phyloP scores from a whole-genome alignment of 352 stramenopile genomes.

The Pythium plurisporium region DNA sequence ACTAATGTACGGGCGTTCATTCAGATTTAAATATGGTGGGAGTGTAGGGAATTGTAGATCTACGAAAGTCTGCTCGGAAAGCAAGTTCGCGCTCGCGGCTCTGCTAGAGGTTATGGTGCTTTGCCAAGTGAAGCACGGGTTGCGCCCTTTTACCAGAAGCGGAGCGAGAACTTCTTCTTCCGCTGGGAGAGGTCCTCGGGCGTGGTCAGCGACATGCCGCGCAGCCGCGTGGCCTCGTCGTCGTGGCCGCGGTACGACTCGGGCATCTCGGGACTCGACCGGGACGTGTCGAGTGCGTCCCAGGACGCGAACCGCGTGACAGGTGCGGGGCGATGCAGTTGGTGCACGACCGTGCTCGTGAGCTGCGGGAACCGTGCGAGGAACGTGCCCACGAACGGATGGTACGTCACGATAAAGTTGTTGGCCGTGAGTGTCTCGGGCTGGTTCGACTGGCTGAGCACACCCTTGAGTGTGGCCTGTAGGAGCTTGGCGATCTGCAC shows the following conservation, averaged over 20 bases:
- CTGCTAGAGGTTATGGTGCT: not conserved
- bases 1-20: no score
- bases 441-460: conserved; percentile 41
- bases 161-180: conserved; percentile 69
- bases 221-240: conserved; percentile 37
- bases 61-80: no score
- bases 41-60: no score
- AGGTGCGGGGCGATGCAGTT: conserved; percentile 4
- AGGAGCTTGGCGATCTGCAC: conserved; percentile 82
- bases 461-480: conserved; percentile 68
- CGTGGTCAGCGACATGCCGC: conserved; percentile 52
- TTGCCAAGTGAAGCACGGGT: not conserved
- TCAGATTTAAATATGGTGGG: no score
- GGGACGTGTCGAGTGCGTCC: conserved; percentile 15
- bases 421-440: conserved; percentile 44
- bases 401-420: conserved; percentile 58
- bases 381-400: conserved; percentile 60
- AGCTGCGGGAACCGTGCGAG: conserved; percentile 60
- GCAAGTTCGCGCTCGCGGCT: no score
- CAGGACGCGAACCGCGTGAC: conserved; percentile 15
- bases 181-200: conserved; percentile 42
- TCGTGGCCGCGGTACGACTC: conserved; percentile 5
- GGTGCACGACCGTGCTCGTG: conserved; percentile 11
- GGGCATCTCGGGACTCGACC: conserved; percentile 3
- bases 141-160: conserved; percentile 44